These are phyloP conservation scores for Aspergillus sp. DNA, from an alignment of 2,329 filamentous ascomycete species.

Conservation along the genomic window DNA sequence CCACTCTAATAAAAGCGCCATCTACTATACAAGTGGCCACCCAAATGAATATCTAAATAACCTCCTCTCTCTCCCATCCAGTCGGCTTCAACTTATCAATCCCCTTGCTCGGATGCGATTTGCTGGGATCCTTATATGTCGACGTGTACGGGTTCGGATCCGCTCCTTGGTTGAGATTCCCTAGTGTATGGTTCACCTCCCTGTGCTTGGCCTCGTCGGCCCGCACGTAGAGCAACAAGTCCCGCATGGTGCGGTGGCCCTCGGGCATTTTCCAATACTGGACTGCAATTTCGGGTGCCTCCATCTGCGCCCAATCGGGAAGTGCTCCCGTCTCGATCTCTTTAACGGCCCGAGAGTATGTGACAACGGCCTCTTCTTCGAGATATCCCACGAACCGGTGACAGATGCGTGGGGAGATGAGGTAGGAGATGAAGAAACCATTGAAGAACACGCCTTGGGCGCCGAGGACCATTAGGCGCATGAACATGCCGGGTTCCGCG, in stretches of 20 bases:
- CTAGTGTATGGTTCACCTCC: slow-evolving; percentile 92
- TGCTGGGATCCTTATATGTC: slow-evolving; percentile 63
- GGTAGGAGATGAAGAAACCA: slow-evolving; percentile 79
- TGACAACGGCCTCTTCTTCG: slow-evolving; percentile 94
- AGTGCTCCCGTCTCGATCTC: slow-evolving; percentile 81
- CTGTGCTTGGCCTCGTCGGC: slow-evolving; percentile 86
- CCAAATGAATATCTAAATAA: slow-evolving; percentile 45
- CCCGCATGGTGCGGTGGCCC: slow-evolving; percentile 70
- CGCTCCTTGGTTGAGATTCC: slow-evolving; percentile 74
- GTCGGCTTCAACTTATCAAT: slow-evolving; percentile 57
- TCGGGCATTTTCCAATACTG: slow-evolving; percentile 94
- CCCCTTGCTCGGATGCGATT: slow-evolving; percentile 64
- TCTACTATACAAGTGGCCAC: background rate
- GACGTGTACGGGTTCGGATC: slow-evolving; percentile 92
- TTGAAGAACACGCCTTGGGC: slow-evolving; percentile 98
- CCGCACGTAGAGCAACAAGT: slow-evolving; percentile 80
- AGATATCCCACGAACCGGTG: slow-evolving; percentile 96
- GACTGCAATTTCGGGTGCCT: slow-evolving; percentile 81
- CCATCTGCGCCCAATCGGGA: slow-evolving; percentile 71
- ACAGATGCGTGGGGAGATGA: slow-evolving; percentile 76
- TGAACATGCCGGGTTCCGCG: slow-evolving; percentile 77
- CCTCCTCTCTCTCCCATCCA: slow-evolving; percentile 79
- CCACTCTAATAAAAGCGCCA: background rate
- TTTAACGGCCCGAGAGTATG: slow-evolving; percentile 80
- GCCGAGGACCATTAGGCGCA: slow-evolving; percentile 84